Base-by-base conservation (phyloP, 441 rosid genomes). In the Populus hybrid region DNA sequence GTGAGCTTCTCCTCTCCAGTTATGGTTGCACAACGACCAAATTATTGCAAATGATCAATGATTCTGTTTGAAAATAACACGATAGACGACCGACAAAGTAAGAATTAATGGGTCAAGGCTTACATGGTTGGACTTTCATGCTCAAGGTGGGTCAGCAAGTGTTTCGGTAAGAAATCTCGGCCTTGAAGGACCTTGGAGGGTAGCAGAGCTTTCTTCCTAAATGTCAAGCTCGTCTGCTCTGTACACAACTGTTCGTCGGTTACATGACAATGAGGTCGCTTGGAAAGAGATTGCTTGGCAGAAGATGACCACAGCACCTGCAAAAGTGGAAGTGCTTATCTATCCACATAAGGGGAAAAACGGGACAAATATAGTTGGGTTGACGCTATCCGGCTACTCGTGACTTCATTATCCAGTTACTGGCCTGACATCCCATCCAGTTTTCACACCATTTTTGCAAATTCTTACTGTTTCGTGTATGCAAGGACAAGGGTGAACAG, bases 141-240 rank as follows among this genome's bases (percentile, higher is more conserved):
- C 34, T 4, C 3, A 24, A 28, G 32, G 65, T 53, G 67, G 75
- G 67, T 30, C 67, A 53, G 38, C 24, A 3, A 3, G 53, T 70
- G 66, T 11, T 30, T 30, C 32, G 32, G 75, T 28, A 64, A 57
- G 66, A 7, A 72, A 71, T 16, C 9, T 53, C 23, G 63, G 63
- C 61, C 16, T 14, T 38, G 28, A 46, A 3, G n/a, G 14, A 23
- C 12, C 8, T 42, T 23, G 35, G 63, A 23, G 61, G 26, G 7
- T 53, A 71, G 35, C 57, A n/a, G 5, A 32, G 26, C n/a, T 9
- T 9, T 67, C 3, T 67, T 42, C 9, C 26, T 23, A 2, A 50
- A 34, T 71, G 74, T 46, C 74, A 71, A 53, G 38, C 64, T 71
- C 63, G 30, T 30, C 2, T 72, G 18, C 40, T 75, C 73, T 75